Evolutionary conservation across 345 rosid species (phyloP), one percentile per base, ranked within the genome.

Genomic region (Aurinia saxatilis): DNA sequence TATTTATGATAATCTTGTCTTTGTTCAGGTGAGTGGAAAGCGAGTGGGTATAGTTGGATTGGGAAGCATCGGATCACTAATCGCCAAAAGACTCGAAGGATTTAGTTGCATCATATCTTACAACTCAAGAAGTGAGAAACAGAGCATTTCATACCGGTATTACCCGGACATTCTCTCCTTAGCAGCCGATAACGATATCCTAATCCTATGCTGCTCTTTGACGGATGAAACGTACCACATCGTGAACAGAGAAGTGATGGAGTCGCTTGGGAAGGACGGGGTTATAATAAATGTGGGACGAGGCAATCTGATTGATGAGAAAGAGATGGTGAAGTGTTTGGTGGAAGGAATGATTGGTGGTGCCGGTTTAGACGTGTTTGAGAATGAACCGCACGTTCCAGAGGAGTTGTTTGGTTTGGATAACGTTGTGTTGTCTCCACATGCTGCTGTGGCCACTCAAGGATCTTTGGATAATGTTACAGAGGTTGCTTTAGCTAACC

Each of bases 351-450:
- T 82, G 41, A 70, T 86, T 16, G 81, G 82, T 7, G 91, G 91
- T 31, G 86, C 80, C 1, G 95, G 91, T 27, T 78, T 88, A 42
- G 92, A 88, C 67, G 87, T 86, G 74, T 81, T 82, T 65, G 87
- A 85, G 68, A 63, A 86, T 5, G 95, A 89, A 48, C 96, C 91
- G 18, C 3, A 74, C 52, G 78, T 84, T 15, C 84, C 89, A 0
- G 25, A 73, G 12, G 82, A 82, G 56, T 61, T 84, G 5, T 71
- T 68, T 8, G 67, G 60, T 10, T 39, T 84, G 62, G 86, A 89
- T 16, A 86, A 81, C 54, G 89, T 84, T 9, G 89, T 84, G 36
- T 57, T 86, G 68, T 82, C 89, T 23, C 91, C 87, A 0, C 93
- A 82, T 60, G 0, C 52, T 6, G 83, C 84, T 10, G 77, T 69